Conservation (phyloP, 192 early-diverging fungal genomes). For the Pilobolus umbonatus region DNA sequence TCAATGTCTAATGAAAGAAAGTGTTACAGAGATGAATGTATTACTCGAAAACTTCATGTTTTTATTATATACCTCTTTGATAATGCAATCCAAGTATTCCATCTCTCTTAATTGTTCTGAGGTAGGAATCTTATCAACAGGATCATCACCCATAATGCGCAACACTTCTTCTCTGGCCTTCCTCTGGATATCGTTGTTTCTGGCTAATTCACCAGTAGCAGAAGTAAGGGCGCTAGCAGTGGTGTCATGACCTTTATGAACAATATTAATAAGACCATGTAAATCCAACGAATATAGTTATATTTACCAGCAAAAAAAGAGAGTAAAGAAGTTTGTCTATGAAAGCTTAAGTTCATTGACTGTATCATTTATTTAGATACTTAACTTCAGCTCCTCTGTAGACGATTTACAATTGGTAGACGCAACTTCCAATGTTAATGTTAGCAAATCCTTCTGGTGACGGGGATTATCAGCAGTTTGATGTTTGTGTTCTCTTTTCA, state of each 20-base stretch:
- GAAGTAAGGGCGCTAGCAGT: not conserved
- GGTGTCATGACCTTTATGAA: not conserved
- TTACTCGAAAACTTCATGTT: too few relatives aligned
- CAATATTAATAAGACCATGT: too few relatives aligned
- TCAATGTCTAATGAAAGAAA: conserved; percentile 3
- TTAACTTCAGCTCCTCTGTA: too few relatives aligned
- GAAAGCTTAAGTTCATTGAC: too few relatives aligned
- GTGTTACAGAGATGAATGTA: too few relatives aligned
- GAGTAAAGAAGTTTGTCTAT: not conserved
- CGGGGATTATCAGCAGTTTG: too few relatives aligned
- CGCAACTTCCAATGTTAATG: too few relatives aligned
- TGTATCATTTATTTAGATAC: too few relatives aligned
- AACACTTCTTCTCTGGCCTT: conserved; percentile 20
- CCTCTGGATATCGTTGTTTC: conserved; percentile 2
- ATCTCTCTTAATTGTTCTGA: conserved; percentile 45
- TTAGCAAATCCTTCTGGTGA: too few relatives aligned
- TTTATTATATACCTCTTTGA: conserved; percentile 29
- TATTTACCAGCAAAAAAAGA: conserved; percentile 1
- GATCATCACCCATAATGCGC: conserved; percentile 17
- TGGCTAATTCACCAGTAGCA: not conserved
- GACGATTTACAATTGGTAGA: too few relatives aligned
- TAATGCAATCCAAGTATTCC: conserved; percentile 37
- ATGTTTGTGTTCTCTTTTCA: conserved; percentile 2
- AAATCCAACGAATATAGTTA: not conserved
- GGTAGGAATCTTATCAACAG: conserved; percentile 11